Evolutionary conservation across 345 rosid genomes (phyloP).

Genomic region (Euphorbia peplus): DNA sequence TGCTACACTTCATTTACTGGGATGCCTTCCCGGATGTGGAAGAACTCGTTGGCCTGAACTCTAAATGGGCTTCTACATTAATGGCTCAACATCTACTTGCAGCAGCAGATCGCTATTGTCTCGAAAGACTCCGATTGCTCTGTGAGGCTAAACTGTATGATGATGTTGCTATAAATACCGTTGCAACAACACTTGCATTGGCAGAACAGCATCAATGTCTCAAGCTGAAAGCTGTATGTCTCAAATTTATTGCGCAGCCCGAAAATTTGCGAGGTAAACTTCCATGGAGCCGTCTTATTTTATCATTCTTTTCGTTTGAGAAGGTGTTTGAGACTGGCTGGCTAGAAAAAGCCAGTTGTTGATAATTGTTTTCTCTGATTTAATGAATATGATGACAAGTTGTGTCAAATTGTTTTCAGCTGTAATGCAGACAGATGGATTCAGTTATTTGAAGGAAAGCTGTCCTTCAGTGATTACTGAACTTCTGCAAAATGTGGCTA

Average conservation of each 20-base stretch:
- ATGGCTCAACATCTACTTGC: slow-evolving; percentile 36
- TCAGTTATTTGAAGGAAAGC: slow-evolving; percentile 29
- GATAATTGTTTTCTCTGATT: background rate
- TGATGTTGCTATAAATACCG: slow-evolving; percentile 29
- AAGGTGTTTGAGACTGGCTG: background rate
- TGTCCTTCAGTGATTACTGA: slow-evolving; percentile 31
- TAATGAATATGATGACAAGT: background rate
- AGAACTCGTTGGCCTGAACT: slow-evolving; percentile 25
- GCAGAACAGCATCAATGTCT: slow-evolving; percentile 38
- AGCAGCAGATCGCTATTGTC: slow-evolving; percentile 33
- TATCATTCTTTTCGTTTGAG: background rate
- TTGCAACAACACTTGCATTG: slow-evolving; percentile 36
- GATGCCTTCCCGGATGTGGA: slow-evolving; percentile 29
- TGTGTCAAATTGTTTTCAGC: slow-evolving; percentile 7
- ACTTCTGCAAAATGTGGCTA: slow-evolving; percentile 40
- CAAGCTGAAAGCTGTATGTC: slow-evolving; percentile 31
- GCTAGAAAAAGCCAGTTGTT: background rate
- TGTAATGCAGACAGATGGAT: slow-evolving; percentile 29
- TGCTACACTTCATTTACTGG: slow-evolving; percentile 36
- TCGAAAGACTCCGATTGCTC: slow-evolving; percentile 33
- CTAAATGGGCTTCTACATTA: slow-evolving; percentile 26
- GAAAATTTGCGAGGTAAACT: slow-evolving; percentile 30
- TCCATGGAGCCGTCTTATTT: background rate
- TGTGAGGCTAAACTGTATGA: slow-evolving; percentile 33
- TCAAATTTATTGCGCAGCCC: slow-evolving; percentile 33